Evolutionary conservation across 2,329 filamentous ascomycete genomes (phyloP).

Genomic region (Colletotrichum aenigma): DNA sequence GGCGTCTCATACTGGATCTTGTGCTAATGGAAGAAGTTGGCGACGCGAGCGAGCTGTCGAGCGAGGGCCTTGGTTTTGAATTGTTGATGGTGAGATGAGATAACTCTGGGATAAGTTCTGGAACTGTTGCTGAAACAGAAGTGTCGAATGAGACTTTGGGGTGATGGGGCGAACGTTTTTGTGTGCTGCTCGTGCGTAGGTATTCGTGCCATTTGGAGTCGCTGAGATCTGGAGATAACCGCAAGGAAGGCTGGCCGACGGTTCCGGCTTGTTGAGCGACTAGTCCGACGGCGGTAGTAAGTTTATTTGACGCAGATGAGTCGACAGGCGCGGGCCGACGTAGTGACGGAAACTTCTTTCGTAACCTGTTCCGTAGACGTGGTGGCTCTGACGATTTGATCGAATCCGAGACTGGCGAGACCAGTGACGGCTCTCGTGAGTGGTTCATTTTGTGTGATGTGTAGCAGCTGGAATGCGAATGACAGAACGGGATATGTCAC

Average conservation of each 20-base stretch:
- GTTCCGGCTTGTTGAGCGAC: conserved; percentile 15
- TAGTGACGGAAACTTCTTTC: conserved; percentile 29
- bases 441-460: conserved; percentile 23
- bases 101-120: conserved; percentile 35
- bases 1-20: conserved; percentile 41
- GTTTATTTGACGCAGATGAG: conserved; percentile 24
- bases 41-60: conserved; percentile 20
- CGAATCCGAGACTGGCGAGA: conserved; percentile 10
- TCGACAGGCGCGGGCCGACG: conserved; percentile 29
- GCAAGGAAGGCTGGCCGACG: conserved; percentile 19
- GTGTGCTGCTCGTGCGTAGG: conserved; percentile 26
- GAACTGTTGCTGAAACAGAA: conserved; percentile 19
- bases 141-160: conserved; percentile 21
- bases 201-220: conserved; percentile 37
- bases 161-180: conserved; percentile 23
- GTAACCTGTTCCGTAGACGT: conserved; percentile 27
- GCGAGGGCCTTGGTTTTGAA: conserved; percentile 16
- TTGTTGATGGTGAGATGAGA: conserved; percentile 37
- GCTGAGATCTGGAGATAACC: conserved; percentile 34
- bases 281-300: conserved; percentile 6
- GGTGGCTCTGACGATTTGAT: conserved; percentile 22
- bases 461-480: background rate
- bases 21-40: conserved; percentile 22
- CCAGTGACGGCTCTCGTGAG: conserved; percentile 24
- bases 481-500: background rate